Base-by-base conservation (phyloP, 2,329 filamentous ascomycete species). In the Macrophomina pseudophaseolina region DNA sequence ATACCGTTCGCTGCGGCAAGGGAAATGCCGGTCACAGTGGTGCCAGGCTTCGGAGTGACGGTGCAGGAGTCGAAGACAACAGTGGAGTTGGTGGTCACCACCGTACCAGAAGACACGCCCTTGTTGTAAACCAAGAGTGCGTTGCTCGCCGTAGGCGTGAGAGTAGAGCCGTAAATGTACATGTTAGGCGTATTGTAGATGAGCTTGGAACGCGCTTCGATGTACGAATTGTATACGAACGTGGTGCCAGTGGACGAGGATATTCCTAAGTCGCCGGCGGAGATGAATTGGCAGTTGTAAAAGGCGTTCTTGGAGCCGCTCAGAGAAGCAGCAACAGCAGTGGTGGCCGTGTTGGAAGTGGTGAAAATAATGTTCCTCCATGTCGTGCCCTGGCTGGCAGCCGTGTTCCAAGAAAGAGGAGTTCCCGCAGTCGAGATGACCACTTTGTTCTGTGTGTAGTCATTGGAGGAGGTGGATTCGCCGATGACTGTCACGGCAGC, bases 271-370 rank as follows among this genome's bases (percentile, higher is more conserved):
- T 68, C 69, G 14, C 81, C 80, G 0, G 78, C 75, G 5, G 80
- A 77, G 4, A 83, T 70, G 5, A 84, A 75, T 18, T 80, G 76
- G 49, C 81, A 83, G n/a, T 75, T 74, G 68, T 84, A 83, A 63
- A 82, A 80, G 2, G 76, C 79, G 32, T 80, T 78, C 5, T 82
- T 80, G 16, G 69, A 72, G 16, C 82, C 81, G 16, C 75, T 72
- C 35, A 80, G 70, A 7, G 70, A 74, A 2, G 78, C 72, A 1
- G 74, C 76, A 9, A 72, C 70, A n/a, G 73, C 71, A 3, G 70
- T 67, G 7, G 71, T 72, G 2, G 68, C 54, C 7, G 74, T 70
- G 40, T 70, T 72, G 11, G 71, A 72, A 67, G 78, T 80, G 68
- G 73, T 67, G 58, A 82, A 78, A 70, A 82, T 80, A 69, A 82